Evolutionary conservation across 2,329 filamentous ascomycete species (phyloP).

Genomic region (Polychaeton citri): DNA sequence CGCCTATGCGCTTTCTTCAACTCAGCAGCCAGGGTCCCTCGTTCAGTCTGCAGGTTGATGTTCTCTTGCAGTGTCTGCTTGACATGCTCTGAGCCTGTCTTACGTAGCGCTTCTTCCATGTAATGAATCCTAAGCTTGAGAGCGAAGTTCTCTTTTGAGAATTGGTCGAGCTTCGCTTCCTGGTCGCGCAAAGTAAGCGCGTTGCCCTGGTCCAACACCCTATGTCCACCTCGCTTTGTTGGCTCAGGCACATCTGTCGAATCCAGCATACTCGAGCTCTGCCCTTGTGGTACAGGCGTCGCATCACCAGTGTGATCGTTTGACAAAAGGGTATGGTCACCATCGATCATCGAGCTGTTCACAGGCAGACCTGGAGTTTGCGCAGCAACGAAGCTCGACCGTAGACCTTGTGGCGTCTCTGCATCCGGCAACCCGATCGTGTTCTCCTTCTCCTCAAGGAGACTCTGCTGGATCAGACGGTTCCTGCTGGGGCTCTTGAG

Average conservation of each 20-base stretch:
- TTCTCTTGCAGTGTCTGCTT: constrained; percentile 86
- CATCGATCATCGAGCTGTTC: constrained; percentile 56
- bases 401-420: constrained; percentile 53
- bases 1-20: constrained; percentile 77
- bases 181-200: constrained; percentile 86
- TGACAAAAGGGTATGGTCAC: too few species aligned
- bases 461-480: constrained; percentile 32
- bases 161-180: constrained; percentile 82
- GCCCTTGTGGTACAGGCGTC: constrained; percentile 51
- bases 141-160: constrained; percentile 97
- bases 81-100: constrained; percentile 79
- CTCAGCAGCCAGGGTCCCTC: constrained; percentile 78
- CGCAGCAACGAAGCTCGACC: constrained; percentile 42
- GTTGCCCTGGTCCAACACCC: constrained; percentile 68
- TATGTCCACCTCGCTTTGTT: constrained; percentile 45
- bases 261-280: constrained; percentile 60
- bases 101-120: constrained; percentile 77
- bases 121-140: constrained; percentile 96
- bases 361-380: constrained; percentile 65
- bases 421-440: constrained; percentile 36
- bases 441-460: constrained; percentile 25
- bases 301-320: constrained; percentile 52
- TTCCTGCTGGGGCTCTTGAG: constrained; percentile 71
- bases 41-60: constrained; percentile 87
- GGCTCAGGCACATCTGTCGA: constrained; percentile 69